A percentile compares a stretch with the other conserved stretches of the same genome.
Conservation (phyloP, 176 grass and related monocot genomes). For the Hyparrhenia diplandra region DNA sequence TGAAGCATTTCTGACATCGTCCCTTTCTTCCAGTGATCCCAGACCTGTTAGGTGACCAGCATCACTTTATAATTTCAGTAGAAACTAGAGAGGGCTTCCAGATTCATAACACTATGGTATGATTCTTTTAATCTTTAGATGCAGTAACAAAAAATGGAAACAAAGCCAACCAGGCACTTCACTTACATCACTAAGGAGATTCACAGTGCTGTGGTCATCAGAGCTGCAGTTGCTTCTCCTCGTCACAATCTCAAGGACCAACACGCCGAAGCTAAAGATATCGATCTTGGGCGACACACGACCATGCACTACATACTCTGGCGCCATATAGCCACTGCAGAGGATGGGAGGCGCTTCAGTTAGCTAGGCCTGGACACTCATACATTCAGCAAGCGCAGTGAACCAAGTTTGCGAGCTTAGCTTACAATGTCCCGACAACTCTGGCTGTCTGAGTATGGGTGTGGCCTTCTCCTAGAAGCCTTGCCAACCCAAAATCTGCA, state of each 20-base stretch:
- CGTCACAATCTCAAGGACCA: conserved; percentile 46
- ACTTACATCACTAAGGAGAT: conserved; percentile 43
- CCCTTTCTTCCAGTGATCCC: conserved; percentile 49
- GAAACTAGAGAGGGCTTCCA: background rate
- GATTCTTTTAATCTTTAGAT: background rate
- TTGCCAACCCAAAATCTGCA: conserved; percentile 49
- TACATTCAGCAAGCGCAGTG: background rate
- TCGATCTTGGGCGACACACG: conserved; percentile 44
- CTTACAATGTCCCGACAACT: conserved; percentile 43
- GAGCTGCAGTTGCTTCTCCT: conserved; percentile 31
- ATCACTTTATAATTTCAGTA: background rate
- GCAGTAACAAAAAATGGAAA: background rate
- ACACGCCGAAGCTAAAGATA: conserved; percentile 47
- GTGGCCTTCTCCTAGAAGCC: conserved; percentile 28
- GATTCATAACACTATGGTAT: background rate
- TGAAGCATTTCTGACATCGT: conserved; percentile 29
- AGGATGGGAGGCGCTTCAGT: background rate
- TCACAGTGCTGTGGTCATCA: background rate
- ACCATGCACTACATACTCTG: conserved; percentile 2
- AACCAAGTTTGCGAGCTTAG: background rate
- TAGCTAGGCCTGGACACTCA: conserved; percentile 1
- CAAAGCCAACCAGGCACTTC: background rate
- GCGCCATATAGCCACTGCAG: conserved; percentile 41
- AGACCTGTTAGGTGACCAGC: conserved; percentile 11
- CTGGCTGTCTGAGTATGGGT: conserved; percentile 10